These are phyloP conservation scores for Lotus japonicus DNA, from an alignment of 306 rosid species.

Conservation along the genomic window DNA sequence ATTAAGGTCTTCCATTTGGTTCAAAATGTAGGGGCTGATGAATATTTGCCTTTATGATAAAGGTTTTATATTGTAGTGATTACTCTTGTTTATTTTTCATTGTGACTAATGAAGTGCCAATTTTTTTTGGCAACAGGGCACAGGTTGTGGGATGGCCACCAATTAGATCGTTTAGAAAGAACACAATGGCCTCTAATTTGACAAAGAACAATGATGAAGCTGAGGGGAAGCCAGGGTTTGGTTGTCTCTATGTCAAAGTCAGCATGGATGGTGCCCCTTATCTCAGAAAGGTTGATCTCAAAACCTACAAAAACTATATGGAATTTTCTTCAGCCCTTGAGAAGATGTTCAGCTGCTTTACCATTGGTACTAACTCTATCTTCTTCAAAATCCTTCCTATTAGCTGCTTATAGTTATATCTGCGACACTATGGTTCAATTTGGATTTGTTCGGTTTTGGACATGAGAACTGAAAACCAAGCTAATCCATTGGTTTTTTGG, in stretches of 20 bases:
- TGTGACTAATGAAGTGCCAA: conserved; percentile 4
- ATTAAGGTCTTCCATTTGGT: background rate
- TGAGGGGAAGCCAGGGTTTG: conserved; percentile 52
- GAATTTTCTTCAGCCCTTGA: conserved; percentile 85
- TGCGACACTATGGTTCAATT: background rate
- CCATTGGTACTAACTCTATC: conserved; percentile 52
- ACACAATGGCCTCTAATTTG: conserved; percentile 63
- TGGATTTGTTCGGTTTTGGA: too few species aligned
- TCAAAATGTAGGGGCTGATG: background rate
- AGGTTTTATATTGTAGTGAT: background rate
- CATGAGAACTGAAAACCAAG: too few species aligned
- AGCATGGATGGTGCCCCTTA: conserved; percentile 99
- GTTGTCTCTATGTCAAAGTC: conserved; percentile 79
- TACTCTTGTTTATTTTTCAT: background rate
- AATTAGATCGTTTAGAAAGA: conserved; percentile 85
- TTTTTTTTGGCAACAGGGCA: conserved; percentile 51
- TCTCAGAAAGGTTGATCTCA: conserved; percentile 86
- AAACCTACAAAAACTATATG: conserved; percentile 54
- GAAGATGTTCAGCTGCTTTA: conserved; percentile 95
- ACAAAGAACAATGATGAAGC: conserved; percentile 56
- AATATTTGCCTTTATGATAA: background rate
- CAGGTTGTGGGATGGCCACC: conserved; percentile 99
- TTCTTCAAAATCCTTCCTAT: background rate
- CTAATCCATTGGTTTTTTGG: too few species aligned
- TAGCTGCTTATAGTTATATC: background rate